Conservation (phyloP, 768 basidiomycete species). For the Glaciozyma antarctica region DNA sequence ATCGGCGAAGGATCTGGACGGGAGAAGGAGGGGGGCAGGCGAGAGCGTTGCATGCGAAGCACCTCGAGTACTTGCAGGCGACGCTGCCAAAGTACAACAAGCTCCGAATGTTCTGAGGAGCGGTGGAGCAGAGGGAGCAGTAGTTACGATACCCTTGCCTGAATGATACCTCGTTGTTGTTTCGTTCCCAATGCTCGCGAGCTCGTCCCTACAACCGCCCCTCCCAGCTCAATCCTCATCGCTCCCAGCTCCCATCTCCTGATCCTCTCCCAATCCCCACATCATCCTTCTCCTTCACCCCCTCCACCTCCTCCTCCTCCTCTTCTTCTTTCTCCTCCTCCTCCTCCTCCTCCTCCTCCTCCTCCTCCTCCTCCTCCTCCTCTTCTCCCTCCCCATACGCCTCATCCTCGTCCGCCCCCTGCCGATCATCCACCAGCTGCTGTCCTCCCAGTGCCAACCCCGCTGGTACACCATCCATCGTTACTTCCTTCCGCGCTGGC, state of each 20-base stretch:
- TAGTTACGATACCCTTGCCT: neutral
- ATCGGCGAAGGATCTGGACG: conserved; percentile 60
- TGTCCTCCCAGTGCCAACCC: conserved; percentile 73
- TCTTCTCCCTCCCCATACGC: conserved; percentile 46
- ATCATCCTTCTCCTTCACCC: conserved; percentile 38
- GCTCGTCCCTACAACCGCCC: too few relatives aligned
- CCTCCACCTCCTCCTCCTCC: conserved; percentile 45
- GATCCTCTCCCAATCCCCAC: conserved; percentile 26
- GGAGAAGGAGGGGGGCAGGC: conserved; percentile 67
- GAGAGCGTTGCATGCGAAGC: conserved; percentile 70
- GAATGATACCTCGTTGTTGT: neutral
- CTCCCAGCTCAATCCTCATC: neutral
- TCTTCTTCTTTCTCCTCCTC: conserved; percentile 49
- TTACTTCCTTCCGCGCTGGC: conserved; percentile 43
- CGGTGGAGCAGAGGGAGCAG: neutral
- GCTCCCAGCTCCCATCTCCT: neutral
- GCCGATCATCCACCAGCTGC: conserved; percentile 50
- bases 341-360: conserved; percentile 44
- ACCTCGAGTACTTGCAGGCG: conserved; percentile 82
- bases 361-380: conserved; percentile 48
- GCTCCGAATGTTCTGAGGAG: conserved; percentile 24
- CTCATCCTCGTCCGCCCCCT: conserved; percentile 50
- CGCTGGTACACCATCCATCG: conserved; percentile 54
- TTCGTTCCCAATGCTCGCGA: too few relatives aligned
- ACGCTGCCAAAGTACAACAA: conserved; percentile 24